phyloP scores from a whole-genome alignment of 495 filamentous ascomycete genomes.

The Tetracladium setigerum region DNA sequence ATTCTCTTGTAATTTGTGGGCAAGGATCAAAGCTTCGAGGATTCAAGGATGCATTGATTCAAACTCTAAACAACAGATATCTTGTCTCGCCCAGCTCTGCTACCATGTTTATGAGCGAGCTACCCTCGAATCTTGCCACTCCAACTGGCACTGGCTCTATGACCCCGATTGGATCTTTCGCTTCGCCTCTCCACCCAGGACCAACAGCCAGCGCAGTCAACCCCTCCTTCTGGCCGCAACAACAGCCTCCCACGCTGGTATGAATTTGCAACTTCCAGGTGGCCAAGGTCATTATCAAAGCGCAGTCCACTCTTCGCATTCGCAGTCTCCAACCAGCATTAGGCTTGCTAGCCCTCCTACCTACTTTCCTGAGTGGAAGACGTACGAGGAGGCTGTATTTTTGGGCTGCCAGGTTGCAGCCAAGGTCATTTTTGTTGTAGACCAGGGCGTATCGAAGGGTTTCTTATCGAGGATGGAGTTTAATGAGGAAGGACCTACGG shows the following conservation, averaged over 20 bases:
- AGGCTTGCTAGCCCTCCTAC: constrained; percentile 71
- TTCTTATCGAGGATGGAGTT: constrained; percentile 70
- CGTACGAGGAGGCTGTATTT: constrained; percentile 72
- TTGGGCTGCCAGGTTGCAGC: constrained; percentile 47
- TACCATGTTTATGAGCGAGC: constrained; percentile 94
- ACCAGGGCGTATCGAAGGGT: constrained; percentile 61
- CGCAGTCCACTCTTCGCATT: constrained; percentile 65
- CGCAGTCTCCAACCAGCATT: constrained; percentile 83
- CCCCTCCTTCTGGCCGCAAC: constrained; percentile 91
- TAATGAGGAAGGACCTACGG: constrained; percentile 67
- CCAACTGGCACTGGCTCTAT: constrained; percentile 86
- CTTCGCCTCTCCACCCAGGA: constrained; percentile 43
- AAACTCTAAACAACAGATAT: constrained; percentile 72
- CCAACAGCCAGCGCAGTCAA: constrained; percentile 59
- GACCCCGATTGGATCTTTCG: constrained; percentile 64
- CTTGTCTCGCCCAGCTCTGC: constrained; percentile 82
- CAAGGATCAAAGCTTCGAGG: constrained; percentile 81
- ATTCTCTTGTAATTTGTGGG: constrained; percentile 78
- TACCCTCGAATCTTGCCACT: constrained; percentile 84
- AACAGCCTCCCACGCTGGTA: constrained; percentile 52
- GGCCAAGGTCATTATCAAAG: constrained; percentile 4
- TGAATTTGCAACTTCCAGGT: constrained; percentile 29
- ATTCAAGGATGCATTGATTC: constrained; percentile 80
- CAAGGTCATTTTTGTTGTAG: constrained; percentile 47
- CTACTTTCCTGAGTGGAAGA: constrained; percentile 93